phyloP scores from a whole-genome alignment of 345 rosid species.

The Syzygium oleosum region DNA sequence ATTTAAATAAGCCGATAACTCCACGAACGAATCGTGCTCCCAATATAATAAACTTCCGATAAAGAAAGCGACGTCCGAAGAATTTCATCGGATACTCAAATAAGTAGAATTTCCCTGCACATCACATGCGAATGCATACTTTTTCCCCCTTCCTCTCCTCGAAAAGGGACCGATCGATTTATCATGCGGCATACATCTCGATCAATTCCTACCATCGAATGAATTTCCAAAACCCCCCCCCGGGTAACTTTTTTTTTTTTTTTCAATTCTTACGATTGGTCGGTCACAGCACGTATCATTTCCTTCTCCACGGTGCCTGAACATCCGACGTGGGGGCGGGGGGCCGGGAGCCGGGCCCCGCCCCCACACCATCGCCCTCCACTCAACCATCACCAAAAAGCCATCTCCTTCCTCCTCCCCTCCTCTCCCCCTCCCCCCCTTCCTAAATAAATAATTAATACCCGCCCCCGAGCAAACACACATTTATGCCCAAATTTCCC shows the following conservation, averaged over 20 bases:
- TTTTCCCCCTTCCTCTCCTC: background rate
- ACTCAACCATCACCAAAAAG: conserved; percentile 7
- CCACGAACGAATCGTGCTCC: accelerated
- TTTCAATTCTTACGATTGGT: background rate
- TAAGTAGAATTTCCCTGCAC: too few species aligned
- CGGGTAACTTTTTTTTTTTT: background rate
- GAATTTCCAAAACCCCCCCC: accelerated
- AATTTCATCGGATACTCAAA: too few species aligned
- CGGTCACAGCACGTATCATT: too few species aligned
- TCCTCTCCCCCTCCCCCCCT: background rate
- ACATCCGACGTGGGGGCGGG: background rate
- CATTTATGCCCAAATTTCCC: background rate
- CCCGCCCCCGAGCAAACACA: background rate
- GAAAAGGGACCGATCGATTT: background rate
- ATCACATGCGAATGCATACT: too few species aligned
- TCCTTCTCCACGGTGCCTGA: background rate
- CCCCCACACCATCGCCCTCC: background rate
- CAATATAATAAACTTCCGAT: too few species aligned
- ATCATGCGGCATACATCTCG: accelerated
- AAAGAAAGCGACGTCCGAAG: too few species aligned
- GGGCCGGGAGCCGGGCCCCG: background rate
- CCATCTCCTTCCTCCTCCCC: background rate
- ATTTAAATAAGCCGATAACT: background rate
- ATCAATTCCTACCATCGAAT: background rate
- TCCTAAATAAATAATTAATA: conserved; percentile 13